Evolutionary conservation across 2,329 filamentous ascomycete species (phyloP).

Genomic region (Fusarium guadeloupense): DNA sequence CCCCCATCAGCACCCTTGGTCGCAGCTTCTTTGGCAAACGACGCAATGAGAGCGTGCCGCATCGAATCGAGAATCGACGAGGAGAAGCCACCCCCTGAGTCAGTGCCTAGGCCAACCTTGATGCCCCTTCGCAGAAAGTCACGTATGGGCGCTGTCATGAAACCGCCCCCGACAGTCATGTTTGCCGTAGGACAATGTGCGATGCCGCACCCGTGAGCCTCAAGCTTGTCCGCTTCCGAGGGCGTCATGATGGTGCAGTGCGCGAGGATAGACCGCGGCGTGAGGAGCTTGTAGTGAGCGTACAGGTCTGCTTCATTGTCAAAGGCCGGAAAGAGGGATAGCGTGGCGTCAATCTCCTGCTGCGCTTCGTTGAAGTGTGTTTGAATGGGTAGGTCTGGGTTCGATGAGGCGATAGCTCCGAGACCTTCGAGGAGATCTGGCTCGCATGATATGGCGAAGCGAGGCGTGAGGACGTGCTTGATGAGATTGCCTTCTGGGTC

Average conservation of each 20-base stretch:
- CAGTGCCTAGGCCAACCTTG: slow-evolving; percentile 73
- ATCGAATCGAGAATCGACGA: slow-evolving; percentile 67
- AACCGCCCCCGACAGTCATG: slow-evolving; percentile 69
- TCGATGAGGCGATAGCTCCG: slow-evolving; percentile 59
- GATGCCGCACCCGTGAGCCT: slow-evolving; percentile 62
- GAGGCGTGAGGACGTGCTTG: slow-evolving; percentile 63
- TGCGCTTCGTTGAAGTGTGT: slow-evolving; percentile 74
- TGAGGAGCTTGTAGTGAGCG: slow-evolving; percentile 63
- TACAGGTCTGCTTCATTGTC: slow-evolving; percentile 69
- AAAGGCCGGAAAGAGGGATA: slow-evolving; percentile 64
- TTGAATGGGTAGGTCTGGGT: slow-evolving; percentile 66
- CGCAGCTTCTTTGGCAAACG: slow-evolving; percentile 57
- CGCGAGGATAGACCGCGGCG: slow-evolving; percentile 66
- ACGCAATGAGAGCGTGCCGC: slow-evolving; percentile 66
- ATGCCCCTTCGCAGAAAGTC: slow-evolving; percentile 66
- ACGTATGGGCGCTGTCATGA: slow-evolving; percentile 68
- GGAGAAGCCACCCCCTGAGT: slow-evolving; percentile 70
- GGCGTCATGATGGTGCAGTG: slow-evolving; percentile 72
- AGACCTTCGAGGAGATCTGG: slow-evolving; percentile 63
- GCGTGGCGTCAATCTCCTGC: slow-evolving; percentile 66
- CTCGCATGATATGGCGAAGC: slow-evolving; percentile 70
- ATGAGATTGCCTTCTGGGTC: slow-evolving; percentile 57
- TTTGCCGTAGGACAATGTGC: slow-evolving; percentile 73
- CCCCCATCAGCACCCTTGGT: slow-evolving; percentile 54
- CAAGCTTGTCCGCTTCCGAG: slow-evolving; percentile 61